Evolutionary conservation across 1,139 yeast species (phyloP).

Genomic region (Candida frijolesensis): DNA sequence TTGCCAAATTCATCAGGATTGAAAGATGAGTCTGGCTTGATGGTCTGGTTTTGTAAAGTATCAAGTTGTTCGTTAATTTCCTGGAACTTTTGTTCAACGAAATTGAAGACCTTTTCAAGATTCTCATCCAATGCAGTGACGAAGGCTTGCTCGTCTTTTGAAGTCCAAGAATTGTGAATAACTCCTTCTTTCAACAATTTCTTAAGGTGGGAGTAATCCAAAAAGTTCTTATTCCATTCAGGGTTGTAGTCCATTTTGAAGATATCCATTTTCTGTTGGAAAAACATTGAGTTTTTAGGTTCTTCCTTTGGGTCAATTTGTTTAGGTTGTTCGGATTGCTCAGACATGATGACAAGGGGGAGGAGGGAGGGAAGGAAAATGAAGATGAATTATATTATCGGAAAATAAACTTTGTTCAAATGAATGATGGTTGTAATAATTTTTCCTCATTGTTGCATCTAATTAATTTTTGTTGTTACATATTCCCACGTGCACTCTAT

Average conservation of each 20-base stretch:
- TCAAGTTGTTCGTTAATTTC: slow-evolving; percentile 67
- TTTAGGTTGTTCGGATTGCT: neutral
- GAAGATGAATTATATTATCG: neutral
- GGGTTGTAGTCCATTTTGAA: slow-evolving; percentile 1
- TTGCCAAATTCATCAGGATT: slow-evolving; percentile 60
- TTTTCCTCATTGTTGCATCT: neutral
- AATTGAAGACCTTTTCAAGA: slow-evolving; percentile 89
- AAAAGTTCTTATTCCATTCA: slow-evolving; percentile 1
- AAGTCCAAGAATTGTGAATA: slow-evolving; percentile 65
- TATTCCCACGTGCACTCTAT: neutral
- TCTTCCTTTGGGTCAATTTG: neutral
- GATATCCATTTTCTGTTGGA: slow-evolving; percentile 2
- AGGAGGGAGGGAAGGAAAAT: neutral
- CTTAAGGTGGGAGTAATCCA: slow-evolving; percentile 69
- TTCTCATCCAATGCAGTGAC: slow-evolving; percentile 82
- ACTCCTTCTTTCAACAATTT: slow-evolving; percentile 80
- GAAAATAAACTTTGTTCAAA: neutral
- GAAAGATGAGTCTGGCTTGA: slow-evolving; percentile 35
- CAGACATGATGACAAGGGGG: neutral
- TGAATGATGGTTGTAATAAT: neutral
- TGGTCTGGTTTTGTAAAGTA: slow-evolving; percentile 55
- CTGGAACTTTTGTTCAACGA: slow-evolving; percentile 73
- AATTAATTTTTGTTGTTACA: neutral
- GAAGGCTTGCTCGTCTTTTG: slow-evolving; percentile 79
- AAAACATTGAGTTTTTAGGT: slow-evolving; percentile 1